Evolutionary conservation across 805 yeast species (phyloP), one percentile per base, ranked within the genome.

Genomic region (Lipomyces starkeyi): DNA sequence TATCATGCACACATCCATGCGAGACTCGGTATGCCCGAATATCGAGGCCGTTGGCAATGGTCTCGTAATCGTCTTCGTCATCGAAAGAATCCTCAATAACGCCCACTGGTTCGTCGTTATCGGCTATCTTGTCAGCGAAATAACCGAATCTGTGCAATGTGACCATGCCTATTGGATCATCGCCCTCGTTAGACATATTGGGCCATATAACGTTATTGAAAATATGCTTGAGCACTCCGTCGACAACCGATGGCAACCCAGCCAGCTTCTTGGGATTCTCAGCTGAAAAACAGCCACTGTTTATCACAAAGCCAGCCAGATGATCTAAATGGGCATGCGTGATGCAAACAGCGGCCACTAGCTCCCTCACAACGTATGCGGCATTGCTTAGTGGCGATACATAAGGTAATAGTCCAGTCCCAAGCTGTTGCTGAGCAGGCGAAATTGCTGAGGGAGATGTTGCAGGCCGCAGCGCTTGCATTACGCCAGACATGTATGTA

Each of bases 321-420:
- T 93, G 98, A 77, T 93, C 98, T 62, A 93, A 75, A 78, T 93
- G 98, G 0, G 94, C 86, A 77, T 93, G 98, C 0, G 97, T 86
- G 34, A 93, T 83, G 59, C 78, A 78, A 20, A 78, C 69, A 14
- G 77, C 67, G 6, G 73, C 59, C n/a, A 77, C 67, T 17, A 69
- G 63, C 6, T 74, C 67, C n/a, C 71, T 68, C n/a, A 75, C 63
- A 5, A 77, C 73, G 58, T 73, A 53, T 59, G 76, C 74, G 9
- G 79, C 74, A 53, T 68, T 72, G 8, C 69, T 64, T 17, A 69
- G 37, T 29, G 63, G 32, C 25, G 62, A 35, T 3, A 59, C n/a
- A 49, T 47, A 62, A 32, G 73, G 72, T 37, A 71, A 29, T 5
- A 58, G 35, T 3, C 66, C 68, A 5, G 73, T 65, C 13, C 72